Evolutionary conservation across 2,329 filamentous ascomycete species (phyloP), one percentile per base, ranked within the genome.

Genomic region (Blastomyces percursus): DNA sequence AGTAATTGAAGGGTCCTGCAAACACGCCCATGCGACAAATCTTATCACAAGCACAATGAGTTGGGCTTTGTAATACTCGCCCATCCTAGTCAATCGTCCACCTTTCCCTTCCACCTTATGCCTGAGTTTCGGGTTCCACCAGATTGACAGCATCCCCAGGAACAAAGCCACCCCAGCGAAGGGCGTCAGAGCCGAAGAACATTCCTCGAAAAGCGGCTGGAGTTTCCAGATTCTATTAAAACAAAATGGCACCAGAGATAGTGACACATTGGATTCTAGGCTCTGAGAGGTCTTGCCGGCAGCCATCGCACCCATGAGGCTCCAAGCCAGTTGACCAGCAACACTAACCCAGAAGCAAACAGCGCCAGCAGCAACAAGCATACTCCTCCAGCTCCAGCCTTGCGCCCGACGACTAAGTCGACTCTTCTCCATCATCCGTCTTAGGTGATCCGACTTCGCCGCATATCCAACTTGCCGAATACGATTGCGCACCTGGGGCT

Each of bases 371-470:
- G 71, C 72, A 40, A 79, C 73, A 42, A 79, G 64, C 32, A 79
- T 64, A 64, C 74, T 77, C 64, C 75, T 76, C 78, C 78, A 80
- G 63, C 73, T 76, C 66, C 72, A 72, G 50, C 69, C 70, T 46
- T 72, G 70, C 19, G 70, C 69, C 46, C 70, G 70, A 61, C 73
- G 69, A 32, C 69, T 69, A 44, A 64, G 67, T 50, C 74, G 73
- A 59, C 75, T 86, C 67, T 83, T 84, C 55, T 90, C 86, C 77
- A 95, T 85, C 79, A 90, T 86, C 65, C 88, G 83, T 59, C 87
- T 82, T 40, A 95, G 75, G 66, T 91, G 84, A 68, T 95, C 90
- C n/a, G 89, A 88, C 74, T 90, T 90, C 35, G 91, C 91, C 40
- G 86, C 88, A 71, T 96, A 96, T 9, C 84, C 87, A 0, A 90